Conservation (phyloP, 768 basidiomycete species). For the Podaxis sp. region DNA sequence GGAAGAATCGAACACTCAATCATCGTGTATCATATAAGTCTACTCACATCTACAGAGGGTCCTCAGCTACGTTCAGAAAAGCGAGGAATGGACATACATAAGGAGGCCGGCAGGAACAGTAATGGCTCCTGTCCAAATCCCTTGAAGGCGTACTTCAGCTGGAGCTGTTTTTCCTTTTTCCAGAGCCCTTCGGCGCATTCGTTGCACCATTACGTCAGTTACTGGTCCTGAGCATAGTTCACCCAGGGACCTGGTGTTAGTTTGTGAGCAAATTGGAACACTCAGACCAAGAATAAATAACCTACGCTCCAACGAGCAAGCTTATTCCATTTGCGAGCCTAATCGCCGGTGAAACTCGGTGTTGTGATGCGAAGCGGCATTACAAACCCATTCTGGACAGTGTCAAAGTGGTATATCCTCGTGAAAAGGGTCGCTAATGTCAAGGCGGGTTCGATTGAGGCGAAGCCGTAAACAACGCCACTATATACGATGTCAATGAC, state of each 20-base stretch:
- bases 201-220: slow-evolving; percentile 31
- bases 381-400: slow-evolving; percentile 30
- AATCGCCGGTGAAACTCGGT: not conserved
- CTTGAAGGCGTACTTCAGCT: slow-evolving; percentile 31
- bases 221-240: slow-evolving; percentile 33
- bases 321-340: slow-evolving; percentile 34
- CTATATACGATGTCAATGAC: slow-evolving; percentile 13
- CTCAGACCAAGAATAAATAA: not conserved
- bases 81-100: slow-evolving; percentile 21
- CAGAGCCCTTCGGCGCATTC: slow-evolving; percentile 25
- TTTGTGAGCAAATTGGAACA: not conserved
- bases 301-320: slow-evolving; percentile 31
- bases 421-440: slow-evolving; percentile 34
- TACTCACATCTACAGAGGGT: not conserved
- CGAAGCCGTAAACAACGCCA: slow-evolving; percentile 33
- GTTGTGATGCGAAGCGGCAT: not conserved
- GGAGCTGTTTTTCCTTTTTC: slow-evolving; percentile 21
- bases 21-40: not conserved
- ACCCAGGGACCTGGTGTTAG: slow-evolving; percentile 23
- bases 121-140: slow-evolving; percentile 35
- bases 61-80: not conserved
- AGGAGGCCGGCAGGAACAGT: slow-evolving; percentile 29
- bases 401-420: slow-evolving; percentile 33
- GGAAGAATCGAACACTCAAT: not conserved
- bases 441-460: slow-evolving; percentile 35